These are phyloP conservation scores for Sambucus nigra DNA, from an alignment of 129 eudicot species.

Conservation along the genomic window DNA sequence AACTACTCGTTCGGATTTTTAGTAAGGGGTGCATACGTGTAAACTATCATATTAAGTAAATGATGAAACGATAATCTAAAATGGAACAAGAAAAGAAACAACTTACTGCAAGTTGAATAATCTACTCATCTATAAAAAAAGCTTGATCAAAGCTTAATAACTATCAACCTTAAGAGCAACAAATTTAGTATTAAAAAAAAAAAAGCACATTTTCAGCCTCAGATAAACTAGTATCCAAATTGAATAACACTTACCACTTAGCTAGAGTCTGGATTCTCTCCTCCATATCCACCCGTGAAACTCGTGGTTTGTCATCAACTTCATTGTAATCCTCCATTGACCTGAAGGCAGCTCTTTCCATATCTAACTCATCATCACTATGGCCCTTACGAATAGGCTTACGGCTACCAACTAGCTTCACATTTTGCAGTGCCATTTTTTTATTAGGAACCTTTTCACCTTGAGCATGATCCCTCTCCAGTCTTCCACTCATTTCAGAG, in stretches of 20 bases:
- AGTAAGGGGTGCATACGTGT: no score
- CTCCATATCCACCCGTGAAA: conserved; percentile 78
- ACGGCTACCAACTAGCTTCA: conserved; percentile 8
- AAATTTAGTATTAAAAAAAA: background rate
- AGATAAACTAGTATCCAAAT: background rate
- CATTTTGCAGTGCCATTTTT: conserved; percentile 14
- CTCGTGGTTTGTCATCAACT: conserved; percentile 50
- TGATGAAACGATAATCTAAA: no score
- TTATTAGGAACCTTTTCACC: conserved; percentile 7
- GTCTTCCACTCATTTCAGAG: conserved; percentile 19
- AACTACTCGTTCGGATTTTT: no score
- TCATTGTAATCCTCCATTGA: conserved; percentile 36
- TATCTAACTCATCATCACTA: conserved; percentile 19
- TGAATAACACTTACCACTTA: conserved; percentile 47
- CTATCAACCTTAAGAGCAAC: background rate
- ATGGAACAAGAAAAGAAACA: background rate
- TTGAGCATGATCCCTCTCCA: conserved; percentile 6
- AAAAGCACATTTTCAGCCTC: no score
- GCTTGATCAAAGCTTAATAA: background rate
- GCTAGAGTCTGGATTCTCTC: conserved; percentile 87
- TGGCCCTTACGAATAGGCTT: conserved; percentile 16
- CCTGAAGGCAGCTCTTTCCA: conserved; percentile 63
- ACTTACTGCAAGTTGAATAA: background rate
- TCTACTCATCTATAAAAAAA: background rate
- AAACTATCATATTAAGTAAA: no score